Percentiles rank a stretch among this genome's conserved stretches.
phyloP scores from a whole-genome alignment of 192 early-diverging fungal species.

The Coemansia reversa region DNA sequence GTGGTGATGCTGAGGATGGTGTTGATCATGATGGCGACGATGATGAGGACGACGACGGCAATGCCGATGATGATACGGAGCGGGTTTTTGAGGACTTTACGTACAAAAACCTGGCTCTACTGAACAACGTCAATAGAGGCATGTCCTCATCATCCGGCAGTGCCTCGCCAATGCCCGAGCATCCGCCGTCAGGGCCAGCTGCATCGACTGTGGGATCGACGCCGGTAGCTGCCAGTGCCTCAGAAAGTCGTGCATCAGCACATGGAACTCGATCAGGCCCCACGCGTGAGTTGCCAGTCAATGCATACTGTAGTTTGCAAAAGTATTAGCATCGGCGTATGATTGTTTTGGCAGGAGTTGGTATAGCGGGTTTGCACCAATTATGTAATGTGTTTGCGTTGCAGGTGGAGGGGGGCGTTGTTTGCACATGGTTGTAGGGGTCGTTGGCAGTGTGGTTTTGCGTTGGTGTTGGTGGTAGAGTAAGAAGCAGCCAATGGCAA shows the following conservation, averaged over 20 bases:
- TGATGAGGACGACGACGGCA: constrained; percentile 15
- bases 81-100: constrained; percentile 63
- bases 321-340: no score
- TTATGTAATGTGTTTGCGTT: no score
- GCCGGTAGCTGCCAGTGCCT: background rate
- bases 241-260: constrained; percentile 9
- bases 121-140: constrained; percentile 65
- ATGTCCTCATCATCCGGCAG: constrained; percentile 54
- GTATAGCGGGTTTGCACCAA: no score
- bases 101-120: constrained; percentile 63
- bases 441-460: no score
- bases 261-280: constrained; percentile 7
- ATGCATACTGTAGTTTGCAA: constrained; percentile 26
- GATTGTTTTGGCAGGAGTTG: no score
- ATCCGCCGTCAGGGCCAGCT: constrained; percentile 5
- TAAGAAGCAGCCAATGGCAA: no score
- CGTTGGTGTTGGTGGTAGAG: no score
- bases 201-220: constrained; percentile 9
- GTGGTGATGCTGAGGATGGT: constrained; percentile 9
- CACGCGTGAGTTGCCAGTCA: constrained; percentile 24
- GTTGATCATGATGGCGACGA: constrained; percentile 2
- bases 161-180: constrained; percentile 29
- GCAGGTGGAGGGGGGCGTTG: no score
- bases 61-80: constrained; percentile 32
- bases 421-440: no score